Evolutionary conservation across 164 flowering plant genomes (phyloP).

Genomic region (grape (Vitis vinifera)): ASM3070453v1 NC_081815.1:2919501-2920000

Average conservation of each 20-base stretch:
- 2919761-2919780: slow-evolving; percentile 36
- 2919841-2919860: slow-evolving; percentile 34
- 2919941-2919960: slow-evolving; percentile 37
- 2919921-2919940: slow-evolving; percentile 51
- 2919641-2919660: not conserved
- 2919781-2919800: slow-evolving; percentile 49
- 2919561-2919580: not conserved
- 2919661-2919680: not conserved
- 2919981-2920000: slow-evolving; percentile 45
- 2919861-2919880: slow-evolving; percentile 52
- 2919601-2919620: slow-evolving; percentile 2
- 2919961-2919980: slow-evolving; percentile 44
- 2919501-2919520: not conserved
- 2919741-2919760: slow-evolving; percentile 43
- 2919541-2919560: not conserved
- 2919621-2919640: not conserved
- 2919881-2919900: slow-evolving; percentile 33
- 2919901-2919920: slow-evolving; percentile 36
- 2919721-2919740: slow-evolving; percentile 45
- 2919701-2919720: slow-evolving; percentile 20
- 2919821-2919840: slow-evolving; percentile 21
- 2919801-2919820: slow-evolving; percentile 32
- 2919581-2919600: not conserved
- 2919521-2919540: not conserved
- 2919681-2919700: slow-evolving; percentile 12